Evolutionary conservation across 768 basidiomycete genomes (phyloP), one percentile per base, ranked within the genome.

Genomic region (Podaxis sp.): DNA sequence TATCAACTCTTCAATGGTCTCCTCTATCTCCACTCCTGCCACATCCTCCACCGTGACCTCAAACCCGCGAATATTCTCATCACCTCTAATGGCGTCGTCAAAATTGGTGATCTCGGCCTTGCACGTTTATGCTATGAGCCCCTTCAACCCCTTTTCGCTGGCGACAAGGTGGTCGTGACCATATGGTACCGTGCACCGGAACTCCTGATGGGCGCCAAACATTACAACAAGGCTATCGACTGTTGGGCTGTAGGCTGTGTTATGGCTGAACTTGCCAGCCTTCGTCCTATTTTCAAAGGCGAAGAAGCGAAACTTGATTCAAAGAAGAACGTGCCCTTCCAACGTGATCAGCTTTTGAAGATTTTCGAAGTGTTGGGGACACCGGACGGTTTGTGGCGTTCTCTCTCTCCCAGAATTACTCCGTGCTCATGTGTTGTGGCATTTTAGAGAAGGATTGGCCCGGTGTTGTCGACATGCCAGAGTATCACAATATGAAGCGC

Each of bases 111-210:
- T 71, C 79, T 98, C 1, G 97, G 97, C 23, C 85, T 99, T 14
- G 97, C 97, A 0, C 84, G 97, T 35, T 81, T 98, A 32, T 89
- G 91, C 61, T 89, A 94, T 68, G 87, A 93, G 62, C 97, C 97
- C 5, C 80, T 99, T 1, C 95, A 97, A 65, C 89, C 91, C 1
- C 78, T 99, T 1, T 94, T 92, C 70, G 87, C 87, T 0, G 95
- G 95, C 14, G 97, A 99, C 75, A 98, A 98, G 68, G 95, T 99
- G 27, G 97, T 98, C 37, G 97, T 99, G 11, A 99, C 97, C 0
- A 98, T 99, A 69, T 98, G 97, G 97, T 99, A 99, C 71, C 91
- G 97, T 55, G 93, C 94, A 5, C 97, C 97, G 0, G 97, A 99
- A 70, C 84, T 99, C 2, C 82, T 99, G 9, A 82, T 99, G 76